Conservation (phyloP, 2,329 filamentous ascomycete genomes). For the Aspergillus puulaauensis region DNA sequence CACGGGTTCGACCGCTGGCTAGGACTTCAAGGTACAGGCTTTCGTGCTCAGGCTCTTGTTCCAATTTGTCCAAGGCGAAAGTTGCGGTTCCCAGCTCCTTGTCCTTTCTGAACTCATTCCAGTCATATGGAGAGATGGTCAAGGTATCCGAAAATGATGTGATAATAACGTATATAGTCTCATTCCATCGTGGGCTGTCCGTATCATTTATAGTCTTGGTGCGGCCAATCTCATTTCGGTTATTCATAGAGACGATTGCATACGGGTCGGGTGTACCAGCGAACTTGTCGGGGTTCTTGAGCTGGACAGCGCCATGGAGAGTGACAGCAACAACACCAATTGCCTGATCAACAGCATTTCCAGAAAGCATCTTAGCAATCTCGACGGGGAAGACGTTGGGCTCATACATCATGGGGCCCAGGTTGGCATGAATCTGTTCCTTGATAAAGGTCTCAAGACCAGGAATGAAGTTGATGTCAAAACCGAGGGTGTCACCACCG, state of each 20-base stretch:
- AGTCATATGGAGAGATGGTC: constrained; percentile 83
- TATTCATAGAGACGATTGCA: constrained; percentile 78
- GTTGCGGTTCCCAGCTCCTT: constrained; percentile 88
- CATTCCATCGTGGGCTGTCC: constrained; percentile 87
- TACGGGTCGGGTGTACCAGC: constrained; percentile 91
- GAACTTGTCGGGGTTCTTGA: constrained; percentile 96
- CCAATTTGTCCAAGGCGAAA: constrained; percentile 79
- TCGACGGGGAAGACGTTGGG: constrained; percentile 98
- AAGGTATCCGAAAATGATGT: constrained; percentile 86
- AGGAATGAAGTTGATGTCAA: constrained; percentile 99
- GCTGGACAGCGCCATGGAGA: constrained; percentile 82
- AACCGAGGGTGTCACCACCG: constrained; percentile 90
- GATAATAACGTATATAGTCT: constrained; percentile 93
- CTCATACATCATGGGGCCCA: constrained; percentile 96
- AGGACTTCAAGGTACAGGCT: constrained; percentile 83
- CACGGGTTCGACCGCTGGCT: constrained; percentile 79
- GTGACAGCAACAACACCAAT: constrained; percentile 92
- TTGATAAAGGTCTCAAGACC: constrained; percentile 90
- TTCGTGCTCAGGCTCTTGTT: constrained; percentile 74
- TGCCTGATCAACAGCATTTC: constrained; percentile 89
- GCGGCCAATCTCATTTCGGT: constrained; percentile 74
- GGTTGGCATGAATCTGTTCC: constrained; percentile 91
- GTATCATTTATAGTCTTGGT: constrained; percentile 88
- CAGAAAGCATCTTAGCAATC: constrained; percentile 96
- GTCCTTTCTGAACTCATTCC: constrained; percentile 94